These are phyloP conservation scores for Phaeodactylum tricornutum DNA, from an alignment of 108 stramenopile species.

Conservation along the genomic window DNA sequence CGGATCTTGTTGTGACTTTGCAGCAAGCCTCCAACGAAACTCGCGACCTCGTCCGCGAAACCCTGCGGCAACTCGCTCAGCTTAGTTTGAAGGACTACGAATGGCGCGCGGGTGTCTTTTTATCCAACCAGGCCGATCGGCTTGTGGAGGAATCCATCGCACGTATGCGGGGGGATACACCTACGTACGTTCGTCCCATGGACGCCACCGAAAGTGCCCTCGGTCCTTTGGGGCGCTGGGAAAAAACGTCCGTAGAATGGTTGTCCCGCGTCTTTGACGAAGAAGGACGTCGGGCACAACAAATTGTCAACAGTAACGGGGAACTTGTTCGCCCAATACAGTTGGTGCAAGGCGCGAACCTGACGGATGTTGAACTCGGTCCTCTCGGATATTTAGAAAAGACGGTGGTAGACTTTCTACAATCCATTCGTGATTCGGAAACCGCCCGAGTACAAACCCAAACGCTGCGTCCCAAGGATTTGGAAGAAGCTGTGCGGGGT, in stretches of 20 bases:
- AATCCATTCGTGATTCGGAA: slow-evolving; percentile 48
- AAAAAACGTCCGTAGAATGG: slow-evolving; percentile 60
- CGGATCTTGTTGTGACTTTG: no score
- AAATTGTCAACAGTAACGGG: slow-evolving; percentile 57
- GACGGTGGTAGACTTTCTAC: slow-evolving; percentile 43
- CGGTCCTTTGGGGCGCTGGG: slow-evolving; percentile 71
- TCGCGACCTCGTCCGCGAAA: no score
- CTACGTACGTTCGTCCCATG: slow-evolving; percentile 76
- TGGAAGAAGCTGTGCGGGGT: slow-evolving; percentile 46
- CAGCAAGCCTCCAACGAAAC: no score
- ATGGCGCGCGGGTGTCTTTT: slow-evolving; percentile 65
- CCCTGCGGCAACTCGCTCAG: slow-evolving; percentile 45
- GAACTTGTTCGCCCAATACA: slow-evolving; percentile 62
- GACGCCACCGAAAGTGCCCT: slow-evolving; percentile 60
- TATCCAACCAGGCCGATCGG: slow-evolving; percentile 71
- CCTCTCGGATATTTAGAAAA: slow-evolving; percentile 64
- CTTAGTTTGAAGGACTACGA: slow-evolving; percentile 66
- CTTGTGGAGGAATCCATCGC: slow-evolving; percentile 61
- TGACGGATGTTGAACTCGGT: slow-evolving; percentile 27
- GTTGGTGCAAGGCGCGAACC: slow-evolving; percentile 7
- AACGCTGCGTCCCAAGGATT: slow-evolving; percentile 62
- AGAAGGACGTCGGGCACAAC: slow-evolving; percentile 64
- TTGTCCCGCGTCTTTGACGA: slow-evolving; percentile 67
- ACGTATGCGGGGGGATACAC: slow-evolving; percentile 70
- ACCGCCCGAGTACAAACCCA: slow-evolving; percentile 35